These are phyloP conservation scores for Chara braunii DNA, from an alignment of 139 green algal genomes.

Conservation along the genomic window DNA sequence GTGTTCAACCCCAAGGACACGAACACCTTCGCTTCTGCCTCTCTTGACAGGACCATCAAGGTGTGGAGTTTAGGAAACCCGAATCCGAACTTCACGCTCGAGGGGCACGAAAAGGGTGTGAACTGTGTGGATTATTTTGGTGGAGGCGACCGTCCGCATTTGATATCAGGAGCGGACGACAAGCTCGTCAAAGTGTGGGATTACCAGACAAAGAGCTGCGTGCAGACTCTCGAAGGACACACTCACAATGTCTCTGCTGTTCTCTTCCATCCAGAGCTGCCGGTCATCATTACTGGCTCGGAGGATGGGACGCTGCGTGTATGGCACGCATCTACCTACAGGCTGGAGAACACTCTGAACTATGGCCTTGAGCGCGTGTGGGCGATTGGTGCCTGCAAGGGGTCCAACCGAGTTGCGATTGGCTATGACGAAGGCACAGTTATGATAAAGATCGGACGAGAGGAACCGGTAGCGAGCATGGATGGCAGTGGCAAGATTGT, in stretches of 20 bases:
- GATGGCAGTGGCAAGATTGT: conserved; percentile 92
- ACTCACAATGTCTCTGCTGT: conserved; percentile 86
- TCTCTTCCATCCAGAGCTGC: conserved; percentile 95
- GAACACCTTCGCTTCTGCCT: conserved; percentile 96
- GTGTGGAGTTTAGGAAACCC: conserved; percentile 87
- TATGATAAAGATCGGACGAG: conserved; percentile 84
- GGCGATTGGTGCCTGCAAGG: conserved; percentile 74
- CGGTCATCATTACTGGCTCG: conserved; percentile 85
- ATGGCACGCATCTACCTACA: conserved; percentile 97
- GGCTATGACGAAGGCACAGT: conserved; percentile 92
- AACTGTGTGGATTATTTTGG: conserved; percentile 98
- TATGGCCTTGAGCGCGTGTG: conserved; percentile 96
- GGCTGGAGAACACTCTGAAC: conserved; percentile 85
- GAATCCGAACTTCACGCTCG: conserved; percentile 95
- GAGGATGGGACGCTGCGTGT: conserved; percentile 94
- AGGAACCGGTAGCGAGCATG: conserved; percentile 97
- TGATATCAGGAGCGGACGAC: conserved; percentile 94
- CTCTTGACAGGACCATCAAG: conserved; percentile 94
- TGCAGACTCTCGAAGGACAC: conserved; percentile 90
- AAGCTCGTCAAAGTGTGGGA: conserved; percentile 87
- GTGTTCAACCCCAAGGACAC: conserved; percentile 98
- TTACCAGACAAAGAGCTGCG: conserved; percentile 98
- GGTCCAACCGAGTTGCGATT: conserved; percentile 72
- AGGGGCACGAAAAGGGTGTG: conserved; percentile 97
- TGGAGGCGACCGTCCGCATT: conserved; percentile 87